Evolutionary conservation across 2,329 filamentous ascomycete species (phyloP), one percentile per base, ranked within the genome.

Genomic region (Cladosporium sp.): DNA sequence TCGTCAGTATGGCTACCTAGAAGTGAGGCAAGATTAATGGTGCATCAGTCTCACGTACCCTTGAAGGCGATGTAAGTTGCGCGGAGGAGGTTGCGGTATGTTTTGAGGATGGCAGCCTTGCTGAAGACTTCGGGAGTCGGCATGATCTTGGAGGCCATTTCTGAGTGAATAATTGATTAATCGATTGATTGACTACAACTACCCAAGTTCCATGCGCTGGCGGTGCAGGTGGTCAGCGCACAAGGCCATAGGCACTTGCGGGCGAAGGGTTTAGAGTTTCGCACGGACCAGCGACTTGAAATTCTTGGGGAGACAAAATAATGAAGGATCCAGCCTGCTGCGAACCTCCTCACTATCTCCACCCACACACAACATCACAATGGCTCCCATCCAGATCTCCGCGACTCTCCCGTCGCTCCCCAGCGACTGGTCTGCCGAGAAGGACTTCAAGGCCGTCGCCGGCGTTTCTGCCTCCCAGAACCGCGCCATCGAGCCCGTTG

Each of bases 401-500:
- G 83, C 89, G 68, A 85, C 89, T 23, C 85, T 97, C 55, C 93
- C 93, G 58, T 79, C 87, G 75, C 87, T 98, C 63, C 88, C 93
- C 57, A 85, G 86, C 74, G 92, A 88, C 72, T 98, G 94, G 93
- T 84, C 86, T 55, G 90, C 87, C 69, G 93, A 96, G 67, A 96
- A 96, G 80, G 92, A 96, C 80, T 97, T 98, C 86, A 95, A 95
- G 83, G 81, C 90, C 66, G 78, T 96, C 71, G 91, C 90, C 74
- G 84, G 88, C 72, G 85, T 98, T 69, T 93, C 91, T 69, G 81
- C 86, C 69, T 88, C 92, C 46, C 90, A 88, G 60, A 89, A 93
- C 83, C 90, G 95, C 77, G 94, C 91, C 78, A 89, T 99, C 75
- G 95, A 98, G 84, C 93, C 95, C 64, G 92, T 98, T 72, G 95